A percentile compares a stretch with the other conserved stretches of the same genome.
Evolutionary conservation across 495 filamentous ascomycete species (phyloP).

Genomic region (Penicillium dipodomyicola): DNA sequence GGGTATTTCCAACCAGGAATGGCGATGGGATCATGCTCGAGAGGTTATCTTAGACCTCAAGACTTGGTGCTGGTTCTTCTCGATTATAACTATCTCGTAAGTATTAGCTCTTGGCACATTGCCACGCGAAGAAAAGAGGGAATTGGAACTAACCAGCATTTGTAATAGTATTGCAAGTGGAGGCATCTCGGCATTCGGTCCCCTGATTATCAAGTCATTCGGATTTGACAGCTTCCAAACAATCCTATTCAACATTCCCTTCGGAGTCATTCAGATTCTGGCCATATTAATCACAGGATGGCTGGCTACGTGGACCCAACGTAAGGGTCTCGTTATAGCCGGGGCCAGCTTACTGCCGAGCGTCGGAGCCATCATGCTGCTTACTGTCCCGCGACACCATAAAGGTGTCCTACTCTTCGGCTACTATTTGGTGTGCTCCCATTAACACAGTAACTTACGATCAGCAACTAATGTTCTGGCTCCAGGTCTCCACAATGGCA

Average conservation of each 20-base stretch:
- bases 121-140: neutral
- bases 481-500: constrained; percentile 26
- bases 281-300: constrained; percentile 45
- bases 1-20: constrained; percentile 46
- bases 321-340: constrained; percentile 23
- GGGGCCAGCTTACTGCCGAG: constrained; percentile 16
- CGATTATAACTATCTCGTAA: constrained; percentile 30
- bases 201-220: constrained; percentile 38
- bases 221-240: constrained; percentile 34
- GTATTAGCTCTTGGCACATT: neutral
- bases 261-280: constrained; percentile 44
- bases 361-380: constrained; percentile 25
- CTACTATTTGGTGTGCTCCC: constrained; percentile 23
- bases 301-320: constrained; percentile 36
- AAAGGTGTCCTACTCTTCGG: constrained; percentile 29
- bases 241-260: constrained; percentile 36
- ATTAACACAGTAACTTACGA: neutral
- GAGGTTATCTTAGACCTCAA: constrained; percentile 47
- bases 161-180: constrained; percentile 29
- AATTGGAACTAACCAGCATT: neutral
- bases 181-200: constrained; percentile 36
- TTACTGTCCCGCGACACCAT: constrained; percentile 24
- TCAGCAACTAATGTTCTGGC: neutral
- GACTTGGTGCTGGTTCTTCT: constrained; percentile 33
- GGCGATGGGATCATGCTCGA: constrained; percentile 50